phyloP scores from a whole-genome alignment of 2,329 filamentous ascomycete genomes.

The Lasiodiplodia sp. region DNA sequence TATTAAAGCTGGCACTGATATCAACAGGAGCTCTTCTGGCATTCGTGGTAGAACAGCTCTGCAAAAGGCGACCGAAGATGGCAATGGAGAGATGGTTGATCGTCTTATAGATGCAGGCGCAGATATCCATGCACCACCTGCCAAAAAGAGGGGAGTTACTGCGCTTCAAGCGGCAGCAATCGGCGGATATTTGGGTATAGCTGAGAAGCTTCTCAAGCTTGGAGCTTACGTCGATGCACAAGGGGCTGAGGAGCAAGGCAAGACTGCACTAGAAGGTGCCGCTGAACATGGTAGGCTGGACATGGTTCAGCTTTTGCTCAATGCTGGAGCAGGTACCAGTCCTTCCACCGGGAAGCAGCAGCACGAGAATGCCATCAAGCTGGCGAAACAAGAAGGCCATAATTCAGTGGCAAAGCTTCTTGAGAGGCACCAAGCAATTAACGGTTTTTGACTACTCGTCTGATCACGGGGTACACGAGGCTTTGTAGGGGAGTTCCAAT shows the following conservation, averaged over 20 bases:
- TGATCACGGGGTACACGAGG: too few species aligned
- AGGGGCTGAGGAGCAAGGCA: conserved; percentile 33
- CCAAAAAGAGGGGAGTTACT: conserved; percentile 34
- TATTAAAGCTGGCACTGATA: too few species aligned
- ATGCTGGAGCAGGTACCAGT: conserved; percentile 34
- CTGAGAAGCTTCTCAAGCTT: conserved; percentile 33
- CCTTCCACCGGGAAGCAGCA: not conserved
- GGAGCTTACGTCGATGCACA: conserved; percentile 37
- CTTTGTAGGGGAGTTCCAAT: too few species aligned
- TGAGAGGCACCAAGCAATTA: not conserved
- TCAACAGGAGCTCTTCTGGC: too few species aligned
- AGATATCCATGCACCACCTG: conserved; percentile 28
- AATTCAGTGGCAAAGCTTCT: conserved; percentile 10
- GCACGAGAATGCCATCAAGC: not conserved
- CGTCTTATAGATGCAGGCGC: not conserved
- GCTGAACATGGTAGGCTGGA: conserved; percentile 42
- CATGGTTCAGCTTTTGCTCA: conserved; percentile 40
- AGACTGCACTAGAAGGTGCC: conserved; percentile 40
- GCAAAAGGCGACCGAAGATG: too few species aligned
- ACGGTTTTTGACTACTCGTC: too few species aligned
- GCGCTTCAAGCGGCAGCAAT: conserved; percentile 40
- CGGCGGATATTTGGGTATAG: conserved; percentile 37
- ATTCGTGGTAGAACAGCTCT: too few species aligned
- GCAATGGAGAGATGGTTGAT: too few species aligned
- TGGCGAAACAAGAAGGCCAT: not conserved